Evolutionary conservation across 2,329 filamentous ascomycete genomes (phyloP), one percentile per base, ranked within the genome.

Genomic region (Pseudogymnoascus sp.): DNA sequence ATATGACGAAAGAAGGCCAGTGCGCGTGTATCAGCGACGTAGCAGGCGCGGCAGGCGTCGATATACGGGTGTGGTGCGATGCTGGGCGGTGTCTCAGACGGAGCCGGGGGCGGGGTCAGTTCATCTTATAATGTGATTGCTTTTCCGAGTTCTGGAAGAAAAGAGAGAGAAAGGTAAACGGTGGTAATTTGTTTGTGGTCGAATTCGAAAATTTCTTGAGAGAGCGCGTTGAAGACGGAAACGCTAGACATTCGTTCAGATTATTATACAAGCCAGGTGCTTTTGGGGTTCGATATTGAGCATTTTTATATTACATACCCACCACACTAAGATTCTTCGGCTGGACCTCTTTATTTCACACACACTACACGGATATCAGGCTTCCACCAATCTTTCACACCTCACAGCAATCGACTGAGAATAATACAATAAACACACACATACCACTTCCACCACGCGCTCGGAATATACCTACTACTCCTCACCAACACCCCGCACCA

Each of bases 291-390:
- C 49, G 49, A 55, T 33, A 55, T 55, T 55, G 16, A 55, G 49
- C 2, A 16, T 55, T 55, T 55, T 55, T 55, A 55, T 55, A 55
- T 55, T 55, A 55, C 49, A 55, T 35, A 35, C 49, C 49, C 49
- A 55, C 49, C 16, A 55, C 28, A 55, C 49, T 55, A 55, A 55
- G 49, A 55, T 55, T 55, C 49, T 55, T 55, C 16, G 49, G 49
- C 49, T 55, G 49, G 49, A 55, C 49, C 49, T 55, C 49, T 55
- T 19, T 55, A 55, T 55, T 55, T 55, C 9, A 55, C 49, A 55
- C 49, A 55, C 49, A 55, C 49, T 55, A 55, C n/a, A 33, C 49
- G 49, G 49, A 33, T 55, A 33, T 12, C 11, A 22, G n/a, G 28
- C 49, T 55, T 55, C 11, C 9, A 14, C 49, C 49, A 22, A 55